Conservation (phyloP, 2,329 filamentous ascomycete species). For the Trichoderma simmonsii region DNA sequence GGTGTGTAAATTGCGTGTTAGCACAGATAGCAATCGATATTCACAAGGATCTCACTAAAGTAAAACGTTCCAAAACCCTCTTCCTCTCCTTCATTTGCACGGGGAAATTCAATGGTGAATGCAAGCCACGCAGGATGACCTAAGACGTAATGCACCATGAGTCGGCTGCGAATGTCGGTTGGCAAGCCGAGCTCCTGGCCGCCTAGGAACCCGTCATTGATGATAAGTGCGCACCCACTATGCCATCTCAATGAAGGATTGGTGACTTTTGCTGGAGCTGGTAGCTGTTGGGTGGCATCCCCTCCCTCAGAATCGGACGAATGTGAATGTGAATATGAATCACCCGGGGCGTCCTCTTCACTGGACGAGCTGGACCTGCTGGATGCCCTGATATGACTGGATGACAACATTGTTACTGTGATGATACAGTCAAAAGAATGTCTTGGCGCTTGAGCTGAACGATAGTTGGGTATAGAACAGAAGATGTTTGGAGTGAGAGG, state of each 20-base stretch:
- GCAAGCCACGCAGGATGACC: neutral
- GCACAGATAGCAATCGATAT: neutral
- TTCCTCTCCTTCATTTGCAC: neutral
- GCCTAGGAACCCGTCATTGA: neutral
- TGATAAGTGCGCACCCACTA: neutral
- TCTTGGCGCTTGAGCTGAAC: neutral
- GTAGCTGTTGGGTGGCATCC: neutral
- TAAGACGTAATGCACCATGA: neutral
- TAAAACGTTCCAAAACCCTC: neutral
- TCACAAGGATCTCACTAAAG: neutral
- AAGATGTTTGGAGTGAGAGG: neutral
- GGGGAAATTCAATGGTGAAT: neutral
- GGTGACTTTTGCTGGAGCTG: neutral
- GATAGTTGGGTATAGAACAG: neutral
- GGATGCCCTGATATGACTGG: neutral
- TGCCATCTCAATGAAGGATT: neutral
- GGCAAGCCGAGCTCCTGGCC: neutral
- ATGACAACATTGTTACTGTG: neutral
- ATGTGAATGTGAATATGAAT: neutral
- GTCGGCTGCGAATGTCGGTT: neutral
- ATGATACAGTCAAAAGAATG: neutral
- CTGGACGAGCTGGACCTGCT: neutral
- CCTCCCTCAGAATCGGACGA: neutral
- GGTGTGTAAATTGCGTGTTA: neutral
- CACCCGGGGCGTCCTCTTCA: neutral